Base-by-base conservation (phyloP, 2,329 filamentous ascomycete species). In the Penicillium brevicompactum region DNA sequence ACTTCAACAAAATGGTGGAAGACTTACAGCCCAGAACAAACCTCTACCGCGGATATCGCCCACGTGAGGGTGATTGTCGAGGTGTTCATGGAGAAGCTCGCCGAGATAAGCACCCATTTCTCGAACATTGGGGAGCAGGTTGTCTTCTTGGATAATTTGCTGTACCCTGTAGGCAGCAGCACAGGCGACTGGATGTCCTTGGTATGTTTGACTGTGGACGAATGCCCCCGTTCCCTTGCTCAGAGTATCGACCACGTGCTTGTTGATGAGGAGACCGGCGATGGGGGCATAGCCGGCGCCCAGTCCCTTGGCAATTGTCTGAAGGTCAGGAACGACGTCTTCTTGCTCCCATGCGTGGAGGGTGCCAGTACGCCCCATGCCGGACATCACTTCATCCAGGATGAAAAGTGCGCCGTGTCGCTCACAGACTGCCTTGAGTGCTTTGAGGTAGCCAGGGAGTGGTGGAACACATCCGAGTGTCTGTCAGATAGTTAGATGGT, bases 131-230 rank as follows among this genome's bases (percentile, higher is more conserved):
- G 73, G 68, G 1, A 85, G 65, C 2, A 84, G 67, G 3, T 76
- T 70, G 3, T 83, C 77, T 8, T 82, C 73, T 11, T 70, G 61
- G n/a, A 85, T 74, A 51, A 84, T 81, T 34, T 70, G 70, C 58
- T 84, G 80, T 8, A 84, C 81, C 30, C 78, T 79, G 4, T 79
- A 69, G 1, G 78, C 83, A 2, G 77, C 79, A 5, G 78, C 77
- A 60, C 82, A 84, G 4, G 76, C 78, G 3, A 83, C 64, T 0
- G 83, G 78, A 57, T 82, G 80, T 5, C 78, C 80, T 63, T 85
- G 82, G 55, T 84, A 85, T 1, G 83, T 85, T 48, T 85, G 82
- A 0, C 82, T 83, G 62, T 85, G 82, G 24, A 72, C 71, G 65
- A 85, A 84, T 3, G 70, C 70, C 5, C 72, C 63, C 1, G 75